Evolutionary conservation across 2,329 filamentous ascomycete species (phyloP).

Genomic region (Penicillium sp.): DNA sequence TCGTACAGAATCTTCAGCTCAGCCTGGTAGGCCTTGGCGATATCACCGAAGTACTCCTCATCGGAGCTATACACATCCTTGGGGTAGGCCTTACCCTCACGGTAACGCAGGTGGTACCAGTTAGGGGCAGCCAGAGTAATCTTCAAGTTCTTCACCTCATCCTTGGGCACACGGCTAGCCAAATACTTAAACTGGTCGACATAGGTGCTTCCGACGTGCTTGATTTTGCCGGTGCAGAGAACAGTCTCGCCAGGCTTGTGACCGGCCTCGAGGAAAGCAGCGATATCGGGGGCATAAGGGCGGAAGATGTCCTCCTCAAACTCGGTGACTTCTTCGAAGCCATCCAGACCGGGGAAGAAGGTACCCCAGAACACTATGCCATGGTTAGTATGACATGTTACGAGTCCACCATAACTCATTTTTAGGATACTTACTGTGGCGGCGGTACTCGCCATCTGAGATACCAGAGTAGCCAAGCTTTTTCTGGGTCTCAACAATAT

Average conservation of each 20-base stretch:
- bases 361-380: constrained; percentile 59
- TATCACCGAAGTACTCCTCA: constrained; percentile 67
- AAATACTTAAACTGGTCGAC: constrained; percentile 64
- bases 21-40: constrained; percentile 68
- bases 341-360: constrained; percentile 59
- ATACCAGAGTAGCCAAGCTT: constrained; percentile 66
- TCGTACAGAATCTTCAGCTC: constrained; percentile 66
- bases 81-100: constrained; percentile 60
- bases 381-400: not conserved
- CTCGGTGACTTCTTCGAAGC: constrained; percentile 58
- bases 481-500: constrained; percentile 68
- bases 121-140: constrained; percentile 69
- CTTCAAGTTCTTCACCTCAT: constrained; percentile 68
- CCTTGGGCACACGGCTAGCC: constrained; percentile 62
- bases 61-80: constrained; percentile 61
- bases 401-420: not conserved
- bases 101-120: constrained; percentile 71
- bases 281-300: constrained; percentile 64
- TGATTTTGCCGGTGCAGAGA: constrained; percentile 62
- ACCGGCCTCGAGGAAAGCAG: constrained; percentile 63
- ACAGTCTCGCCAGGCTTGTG: constrained; percentile 61
- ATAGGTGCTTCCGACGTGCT: constrained; percentile 61
- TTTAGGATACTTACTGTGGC: constrained; percentile 42
- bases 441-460: constrained; percentile 70
- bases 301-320: constrained; percentile 58